Evolutionary conservation across 2,329 filamentous ascomycete species (phyloP).

Genomic region (Trichoderma guizhouense): DNA sequence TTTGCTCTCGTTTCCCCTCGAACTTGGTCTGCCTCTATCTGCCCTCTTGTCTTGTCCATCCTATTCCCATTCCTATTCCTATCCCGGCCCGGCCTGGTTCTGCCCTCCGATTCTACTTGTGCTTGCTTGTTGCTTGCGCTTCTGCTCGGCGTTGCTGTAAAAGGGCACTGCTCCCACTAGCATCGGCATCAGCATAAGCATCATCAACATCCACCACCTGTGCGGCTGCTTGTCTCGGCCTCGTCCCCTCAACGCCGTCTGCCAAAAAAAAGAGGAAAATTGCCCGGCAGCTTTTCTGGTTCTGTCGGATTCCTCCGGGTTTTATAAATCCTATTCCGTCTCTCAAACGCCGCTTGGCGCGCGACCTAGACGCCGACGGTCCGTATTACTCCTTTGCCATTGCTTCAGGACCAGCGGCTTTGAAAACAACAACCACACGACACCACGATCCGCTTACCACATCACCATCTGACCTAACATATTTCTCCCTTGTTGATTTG

Average conservation of each 20-base stretch:
- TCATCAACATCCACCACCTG: neutral
- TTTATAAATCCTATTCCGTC: neutral
- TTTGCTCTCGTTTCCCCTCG: neutral
- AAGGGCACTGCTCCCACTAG: neutral
- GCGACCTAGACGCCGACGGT: constrained; percentile 4
- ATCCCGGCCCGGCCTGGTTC: neutral
- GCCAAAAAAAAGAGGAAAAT: neutral
- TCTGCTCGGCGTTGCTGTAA: neutral
- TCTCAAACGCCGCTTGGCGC: constrained; percentile 3
- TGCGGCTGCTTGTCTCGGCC: neutral
- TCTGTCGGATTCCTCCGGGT: neutral
- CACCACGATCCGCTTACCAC: neutral
- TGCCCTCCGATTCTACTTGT: neutral
- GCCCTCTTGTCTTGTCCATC: neutral
- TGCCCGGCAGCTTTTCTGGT: neutral
- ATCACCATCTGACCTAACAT: neutral
- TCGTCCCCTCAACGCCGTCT: neutral
- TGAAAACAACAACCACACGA: neutral
- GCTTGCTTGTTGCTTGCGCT: neutral
- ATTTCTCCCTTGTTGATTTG: neutral
- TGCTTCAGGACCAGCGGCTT: neutral
- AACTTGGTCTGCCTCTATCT: neutral
- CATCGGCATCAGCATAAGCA: neutral
- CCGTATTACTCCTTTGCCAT: neutral
- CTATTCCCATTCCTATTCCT: neutral